Percentiles rank a stretch among this genome's conserved stretches.
phyloP scores from a whole-genome alignment of 148 eudicot genomes.

The Linanthus parryae region DNA sequence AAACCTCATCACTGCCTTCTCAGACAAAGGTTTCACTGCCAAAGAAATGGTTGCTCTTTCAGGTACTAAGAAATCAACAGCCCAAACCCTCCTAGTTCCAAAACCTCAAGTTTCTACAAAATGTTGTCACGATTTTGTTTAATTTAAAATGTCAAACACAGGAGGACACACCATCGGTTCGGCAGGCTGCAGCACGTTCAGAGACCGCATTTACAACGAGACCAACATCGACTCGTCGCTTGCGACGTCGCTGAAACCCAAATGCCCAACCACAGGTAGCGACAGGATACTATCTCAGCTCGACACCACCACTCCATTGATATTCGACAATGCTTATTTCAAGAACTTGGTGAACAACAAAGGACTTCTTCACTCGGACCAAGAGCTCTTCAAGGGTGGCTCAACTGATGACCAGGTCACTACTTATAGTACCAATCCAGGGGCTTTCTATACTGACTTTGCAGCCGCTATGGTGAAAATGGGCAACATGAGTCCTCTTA shows the following conservation, averaged over 20 bases:
- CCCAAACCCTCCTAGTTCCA: no score
- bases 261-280: slow-evolving; percentile 45
- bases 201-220: slow-evolving; percentile 59
- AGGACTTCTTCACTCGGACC: slow-evolving; percentile 78
- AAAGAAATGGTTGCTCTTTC: slow-evolving; percentile 25
- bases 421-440: slow-evolving; percentile 23
- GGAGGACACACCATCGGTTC: slow-evolving; percentile 74
- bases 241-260: slow-evolving; percentile 27
- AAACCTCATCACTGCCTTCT: slow-evolving; percentile 27
- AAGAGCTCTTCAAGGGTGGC: slow-evolving; percentile 62
- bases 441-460: slow-evolving; percentile 42
- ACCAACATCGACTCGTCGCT: slow-evolving; percentile 41
- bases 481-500: slow-evolving; percentile 61
- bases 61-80: slow-evolving; percentile 5
- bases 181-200: slow-evolving; percentile 54
- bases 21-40: slow-evolving; percentile 21
- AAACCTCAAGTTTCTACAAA: neutral
- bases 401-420: slow-evolving; percentile 39
- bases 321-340: slow-evolving; percentile 53
- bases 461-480: slow-evolving; percentile 50
- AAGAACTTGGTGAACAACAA: slow-evolving; percentile 34
- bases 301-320: slow-evolving; percentile 29
- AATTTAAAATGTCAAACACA: neutral
- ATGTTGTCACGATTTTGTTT: neutral
- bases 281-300: slow-evolving; percentile 47